Percentiles rank a stretch among this genome's conserved stretches.
Evolutionary conservation across 2,329 filamentous ascomycete species (phyloP).

Genomic region (Claviceps lovelessii): DNA sequence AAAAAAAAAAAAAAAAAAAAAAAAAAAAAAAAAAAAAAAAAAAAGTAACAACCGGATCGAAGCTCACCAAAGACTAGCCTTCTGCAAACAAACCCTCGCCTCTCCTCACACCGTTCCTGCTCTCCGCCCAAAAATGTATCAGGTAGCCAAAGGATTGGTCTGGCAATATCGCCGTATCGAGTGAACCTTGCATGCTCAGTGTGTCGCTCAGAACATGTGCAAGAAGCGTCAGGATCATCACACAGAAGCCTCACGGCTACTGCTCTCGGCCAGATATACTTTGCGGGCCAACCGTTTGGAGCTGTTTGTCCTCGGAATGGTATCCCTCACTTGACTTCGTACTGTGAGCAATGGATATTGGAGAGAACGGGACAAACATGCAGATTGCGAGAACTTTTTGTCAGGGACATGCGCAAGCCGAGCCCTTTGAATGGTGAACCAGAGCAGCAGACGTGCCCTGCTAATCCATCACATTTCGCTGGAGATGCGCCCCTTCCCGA

Average conservation of each 20-base stretch:
- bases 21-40: no score
- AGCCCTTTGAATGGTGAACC: not conserved
- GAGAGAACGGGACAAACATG: slow-evolving; percentile 25
- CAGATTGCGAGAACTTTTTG: slow-evolving; percentile 9
- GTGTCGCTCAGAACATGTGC: not conserved
- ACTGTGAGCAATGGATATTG: slow-evolving; percentile 34
- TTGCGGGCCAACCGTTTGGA: slow-evolving; percentile 32
- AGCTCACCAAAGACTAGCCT: not conserved
- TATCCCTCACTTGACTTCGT: slow-evolving; percentile 32
- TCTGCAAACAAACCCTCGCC: not conserved
- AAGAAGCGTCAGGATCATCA: not conserved
- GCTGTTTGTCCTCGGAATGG: slow-evolving; percentile 32
- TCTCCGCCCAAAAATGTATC: no score
- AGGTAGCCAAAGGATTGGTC: not conserved
- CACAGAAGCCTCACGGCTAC: slow-evolving; percentile 1
- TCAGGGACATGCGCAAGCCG: not conserved
- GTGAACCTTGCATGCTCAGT: not conserved
- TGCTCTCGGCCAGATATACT: slow-evolving; percentile 26
- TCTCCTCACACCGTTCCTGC: no score
- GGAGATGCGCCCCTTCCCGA: slow-evolving; percentile 20
- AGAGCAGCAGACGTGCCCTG: not conserved
- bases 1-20: no score
- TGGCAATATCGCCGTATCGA: not conserved
- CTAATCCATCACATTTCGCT: no score
- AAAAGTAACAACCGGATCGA: not conserved